Conservation (phyloP, 2,329 filamentous ascomycete genomes). For the Fusarium staphyleae region DNA sequence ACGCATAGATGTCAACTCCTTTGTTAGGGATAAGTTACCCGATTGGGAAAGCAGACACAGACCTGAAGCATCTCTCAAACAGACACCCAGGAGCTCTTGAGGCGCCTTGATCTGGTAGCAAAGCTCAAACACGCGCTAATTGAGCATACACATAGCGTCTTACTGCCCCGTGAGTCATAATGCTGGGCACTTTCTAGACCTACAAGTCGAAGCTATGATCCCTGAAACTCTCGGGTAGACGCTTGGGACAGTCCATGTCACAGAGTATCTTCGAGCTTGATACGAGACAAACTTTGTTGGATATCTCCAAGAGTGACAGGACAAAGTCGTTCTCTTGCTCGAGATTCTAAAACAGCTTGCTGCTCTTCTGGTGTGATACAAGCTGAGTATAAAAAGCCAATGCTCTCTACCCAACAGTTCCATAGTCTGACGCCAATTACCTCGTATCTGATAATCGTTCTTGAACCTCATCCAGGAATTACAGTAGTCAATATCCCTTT, state of each 20-base stretch:
- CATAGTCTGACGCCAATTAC: neutral
- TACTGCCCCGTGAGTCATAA: neutral
- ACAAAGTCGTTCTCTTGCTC: neutral
- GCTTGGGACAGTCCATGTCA: conserved; percentile 26
- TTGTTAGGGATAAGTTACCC: conserved; percentile 25
- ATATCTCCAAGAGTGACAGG: conserved; percentile 4
- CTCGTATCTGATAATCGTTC: too few relatives aligned
- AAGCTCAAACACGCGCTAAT: too few relatives aligned
- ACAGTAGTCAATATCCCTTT: neutral
- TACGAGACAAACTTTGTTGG: conserved; percentile 26
- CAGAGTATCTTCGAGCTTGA: conserved; percentile 18
- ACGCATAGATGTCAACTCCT: conserved; percentile 24
- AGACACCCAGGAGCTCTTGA: neutral
- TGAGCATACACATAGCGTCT: neutral
- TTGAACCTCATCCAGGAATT: too few relatives aligned
- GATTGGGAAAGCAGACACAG: conserved; percentile 24
- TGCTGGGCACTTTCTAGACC: neutral
- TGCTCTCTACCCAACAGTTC: neutral
- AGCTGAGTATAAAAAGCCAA: neutral
- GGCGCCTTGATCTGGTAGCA: too few relatives aligned
- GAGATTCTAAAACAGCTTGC: too few relatives aligned
- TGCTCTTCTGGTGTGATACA: too few relatives aligned
- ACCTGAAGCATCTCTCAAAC: conserved; percentile 18
- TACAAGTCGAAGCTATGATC: conserved; percentile 14
- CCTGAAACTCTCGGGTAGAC: conserved; percentile 23